Evolutionary conservation across 441 rosid genomes (phyloP).

Genomic region (Euphorbia corollata): DNA sequence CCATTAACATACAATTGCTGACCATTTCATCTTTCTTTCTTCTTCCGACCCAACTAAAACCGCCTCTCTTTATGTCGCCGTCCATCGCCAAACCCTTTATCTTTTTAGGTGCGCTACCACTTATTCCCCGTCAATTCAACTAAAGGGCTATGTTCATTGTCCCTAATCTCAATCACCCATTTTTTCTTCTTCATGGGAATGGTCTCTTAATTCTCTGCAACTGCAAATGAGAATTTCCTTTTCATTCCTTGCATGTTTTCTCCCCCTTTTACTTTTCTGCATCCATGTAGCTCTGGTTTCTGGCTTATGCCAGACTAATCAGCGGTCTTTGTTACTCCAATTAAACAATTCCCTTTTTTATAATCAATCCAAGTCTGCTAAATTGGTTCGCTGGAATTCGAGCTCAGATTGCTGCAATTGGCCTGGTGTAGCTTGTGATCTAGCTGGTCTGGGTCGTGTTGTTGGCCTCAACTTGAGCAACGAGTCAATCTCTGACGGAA

Average conservation of each 20-base stretch:
- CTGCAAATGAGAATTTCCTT: constrained; percentile 29
- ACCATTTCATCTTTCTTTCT: neutral
- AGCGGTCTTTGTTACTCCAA: constrained; percentile 28
- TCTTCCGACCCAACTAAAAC: neutral
- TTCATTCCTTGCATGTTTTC: constrained; percentile 22
- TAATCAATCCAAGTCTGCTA: constrained; percentile 1
- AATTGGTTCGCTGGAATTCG: constrained; percentile 26
- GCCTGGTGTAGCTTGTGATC: constrained; percentile 36
- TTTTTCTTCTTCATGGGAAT: constrained; percentile 16
- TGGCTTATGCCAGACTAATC: constrained; percentile 30
- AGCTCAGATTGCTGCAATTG: constrained; percentile 31
- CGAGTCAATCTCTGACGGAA: constrained; percentile 24
- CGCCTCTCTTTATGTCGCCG: constrained; percentile 5
- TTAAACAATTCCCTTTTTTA: constrained; percentile 24
- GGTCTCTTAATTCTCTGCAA: constrained; percentile 9
- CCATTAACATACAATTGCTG: neutral
- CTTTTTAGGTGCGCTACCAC: neutral
- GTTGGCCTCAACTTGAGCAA: constrained; percentile 32
- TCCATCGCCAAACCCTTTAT: neutral
- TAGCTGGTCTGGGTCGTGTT: constrained; percentile 23
- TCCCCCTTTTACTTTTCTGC: constrained; percentile 4
- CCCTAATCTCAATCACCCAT: neutral
- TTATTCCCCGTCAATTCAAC: neutral
- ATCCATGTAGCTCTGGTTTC: constrained; percentile 16
- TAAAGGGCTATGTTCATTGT: neutral